Conservation (phyloP, 768 basidiomycete species). For the Trametes coccinea region DNA sequence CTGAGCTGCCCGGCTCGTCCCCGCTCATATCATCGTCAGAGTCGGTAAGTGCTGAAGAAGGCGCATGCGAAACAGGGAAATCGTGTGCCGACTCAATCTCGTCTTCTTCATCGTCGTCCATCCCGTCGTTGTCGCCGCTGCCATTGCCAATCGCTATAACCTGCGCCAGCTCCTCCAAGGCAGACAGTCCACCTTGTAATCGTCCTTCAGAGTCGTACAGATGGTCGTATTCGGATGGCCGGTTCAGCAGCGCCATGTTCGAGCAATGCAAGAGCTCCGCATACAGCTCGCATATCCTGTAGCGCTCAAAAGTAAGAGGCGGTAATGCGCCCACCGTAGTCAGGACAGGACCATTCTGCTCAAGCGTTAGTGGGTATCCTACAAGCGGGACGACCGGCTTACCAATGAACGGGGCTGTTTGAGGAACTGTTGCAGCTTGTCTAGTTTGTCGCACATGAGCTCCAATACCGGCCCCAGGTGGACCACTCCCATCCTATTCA, state of each 20-base stretch:
- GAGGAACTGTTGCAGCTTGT: constrained; percentile 69
- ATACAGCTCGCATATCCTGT: constrained; percentile 93
- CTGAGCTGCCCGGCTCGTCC: constrained; percentile 70
- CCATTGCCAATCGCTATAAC: constrained; percentile 71
- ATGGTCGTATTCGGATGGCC: constrained; percentile 62
- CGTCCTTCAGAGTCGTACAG: constrained; percentile 84
- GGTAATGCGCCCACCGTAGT: constrained; percentile 74
- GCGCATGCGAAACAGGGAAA: constrained; percentile 61
- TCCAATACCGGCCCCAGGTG: constrained; percentile 83
- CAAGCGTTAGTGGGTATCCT: background rate
- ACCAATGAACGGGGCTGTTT: constrained; percentile 76
- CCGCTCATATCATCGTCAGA: constrained; percentile 80
- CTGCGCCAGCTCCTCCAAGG: constrained; percentile 83
- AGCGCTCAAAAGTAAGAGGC: constrained; percentile 92
- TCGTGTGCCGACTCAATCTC: constrained; percentile 66
- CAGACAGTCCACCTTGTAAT: constrained; percentile 81
- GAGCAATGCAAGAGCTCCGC: constrained; percentile 97
- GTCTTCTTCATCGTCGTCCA: constrained; percentile 61
- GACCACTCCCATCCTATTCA: constrained; percentile 85
- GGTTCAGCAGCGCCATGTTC: constrained; percentile 95
- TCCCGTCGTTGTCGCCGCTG: constrained; percentile 55
- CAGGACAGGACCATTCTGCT: constrained; percentile 62
- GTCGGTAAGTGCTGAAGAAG: constrained; percentile 51
- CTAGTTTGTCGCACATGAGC: constrained; percentile 67
- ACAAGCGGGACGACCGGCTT: constrained; percentile 27